phyloP scores from a whole-genome alignment of 139 green algal genomes.

The Chlamydomonas sp. region DNA sequence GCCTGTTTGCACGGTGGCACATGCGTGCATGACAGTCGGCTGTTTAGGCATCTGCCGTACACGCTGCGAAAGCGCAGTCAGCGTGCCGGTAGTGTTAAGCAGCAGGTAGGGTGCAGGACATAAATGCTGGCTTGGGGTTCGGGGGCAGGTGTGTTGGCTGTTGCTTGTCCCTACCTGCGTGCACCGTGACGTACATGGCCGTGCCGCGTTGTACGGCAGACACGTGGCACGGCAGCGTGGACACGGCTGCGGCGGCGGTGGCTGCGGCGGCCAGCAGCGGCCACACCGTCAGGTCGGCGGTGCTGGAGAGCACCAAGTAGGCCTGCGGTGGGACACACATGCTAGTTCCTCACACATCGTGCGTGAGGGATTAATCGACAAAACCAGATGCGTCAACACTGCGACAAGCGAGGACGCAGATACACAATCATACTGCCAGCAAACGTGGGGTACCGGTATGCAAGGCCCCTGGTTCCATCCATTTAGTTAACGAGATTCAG shows the following conservation, averaged over 20 bases:
- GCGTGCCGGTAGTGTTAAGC: background rate
- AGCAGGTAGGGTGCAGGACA: background rate
- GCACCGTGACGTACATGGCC: constrained; percentile 3
- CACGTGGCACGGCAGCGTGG: constrained; percentile 4
- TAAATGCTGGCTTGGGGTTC: background rate
- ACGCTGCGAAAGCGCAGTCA: background rate
- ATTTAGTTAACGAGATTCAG: too few relatives aligned
- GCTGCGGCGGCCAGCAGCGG: constrained; percentile 4
- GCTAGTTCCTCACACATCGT: too few relatives aligned
- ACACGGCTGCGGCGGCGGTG: constrained; percentile 28
- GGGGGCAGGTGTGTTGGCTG: too few relatives aligned
- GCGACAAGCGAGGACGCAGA: too few relatives aligned
- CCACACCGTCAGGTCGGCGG: background rate
- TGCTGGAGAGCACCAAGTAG: background rate
- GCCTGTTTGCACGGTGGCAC: background rate
- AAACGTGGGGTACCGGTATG: too few relatives aligned
- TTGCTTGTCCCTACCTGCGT: background rate
- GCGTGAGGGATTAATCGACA: too few relatives aligned
- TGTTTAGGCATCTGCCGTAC: background rate
- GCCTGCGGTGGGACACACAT: background rate
- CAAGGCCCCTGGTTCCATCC: too few relatives aligned
- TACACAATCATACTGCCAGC: too few relatives aligned
- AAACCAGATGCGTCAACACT: too few relatives aligned
- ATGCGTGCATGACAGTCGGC: background rate
- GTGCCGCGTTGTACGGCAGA: background rate